Evolutionary conservation across 257 asterid species (phyloP), one percentile per base, ranked within the genome.

Genomic region (Pogostemon cablin): DNA sequence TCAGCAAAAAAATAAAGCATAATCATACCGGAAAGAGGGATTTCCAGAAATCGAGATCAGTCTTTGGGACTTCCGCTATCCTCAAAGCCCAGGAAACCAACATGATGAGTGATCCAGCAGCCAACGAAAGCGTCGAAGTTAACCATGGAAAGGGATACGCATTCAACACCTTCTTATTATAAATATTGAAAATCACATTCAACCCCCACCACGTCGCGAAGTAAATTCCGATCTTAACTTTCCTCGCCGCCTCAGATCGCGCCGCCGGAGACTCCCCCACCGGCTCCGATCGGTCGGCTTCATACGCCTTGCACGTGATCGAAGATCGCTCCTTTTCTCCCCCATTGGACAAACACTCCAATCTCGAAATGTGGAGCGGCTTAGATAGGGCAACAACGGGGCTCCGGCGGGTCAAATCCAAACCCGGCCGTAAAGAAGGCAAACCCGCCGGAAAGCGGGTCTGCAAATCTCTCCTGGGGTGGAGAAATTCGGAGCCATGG

Each of bases 21-120:
- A 42, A 25, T 32, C 88, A 76, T 44, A 95, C 99, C 72, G 99
- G 99, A 34, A 91, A 85, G n/a, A 95, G 97, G 49, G 93, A 78
- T 52, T 89, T 95, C 98, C 99, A 95, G 81, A 91, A 95, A n/a
- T 93, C 97, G 58, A 91, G 85, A 82, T 95, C 99, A 65, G 98
- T 95, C 63, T 87, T 86, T 1, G 98, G 99, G 6, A 88, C 35
- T 65, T 95, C 99, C 1, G 90, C 98, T 35, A 95, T 86, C 78
- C 97, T 80, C 48, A 86, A 61, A 35, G 86, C 88, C 97, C 99
- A 93, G 6, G 99, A 89, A 68, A 91, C 35, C 66, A 95, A 54
- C 99, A 95, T 95, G 76, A 91, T 91, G 15, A 88, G 65, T 10
- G 99, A 95, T 32, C 99, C 99, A 68, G 96, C 92, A 47, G 99